A percentile compares a stretch with the other conserved stretches of the same genome.
Evolutionary conservation across 2,329 filamentous ascomycete species (phyloP).

Genomic region (Lasiodiplodia theobromae): DNA sequence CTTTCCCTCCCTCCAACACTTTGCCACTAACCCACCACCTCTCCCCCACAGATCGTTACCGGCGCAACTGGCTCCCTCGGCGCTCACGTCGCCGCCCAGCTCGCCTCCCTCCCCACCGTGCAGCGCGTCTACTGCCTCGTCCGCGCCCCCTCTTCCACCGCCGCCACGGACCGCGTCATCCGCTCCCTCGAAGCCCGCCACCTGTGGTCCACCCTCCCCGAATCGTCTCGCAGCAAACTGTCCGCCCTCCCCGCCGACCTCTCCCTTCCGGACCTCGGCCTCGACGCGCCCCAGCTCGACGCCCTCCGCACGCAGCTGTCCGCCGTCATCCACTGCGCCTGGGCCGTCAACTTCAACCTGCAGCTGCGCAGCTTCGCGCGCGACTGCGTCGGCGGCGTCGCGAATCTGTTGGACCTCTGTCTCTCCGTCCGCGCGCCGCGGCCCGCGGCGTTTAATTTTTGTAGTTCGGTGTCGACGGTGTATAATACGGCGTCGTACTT

Average conservation of each 20-base stretch:
- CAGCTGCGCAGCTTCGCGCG: conserved; percentile 57
- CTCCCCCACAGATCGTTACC: conserved; percentile 53
- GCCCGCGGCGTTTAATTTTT: conserved; percentile 54
- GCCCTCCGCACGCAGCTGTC: conserved; percentile 42
- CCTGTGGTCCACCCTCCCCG: conserved; percentile 39
- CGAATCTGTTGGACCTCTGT: conserved; percentile 53
- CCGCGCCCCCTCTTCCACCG: conserved; percentile 51
- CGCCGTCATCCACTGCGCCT: conserved; percentile 59
- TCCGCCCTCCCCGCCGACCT: conserved; percentile 51
- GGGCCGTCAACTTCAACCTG: conserved; percentile 66
- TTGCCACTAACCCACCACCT: conserved; percentile 39
- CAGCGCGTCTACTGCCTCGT: conserved; percentile 60
- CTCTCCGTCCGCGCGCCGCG: conserved; percentile 42
- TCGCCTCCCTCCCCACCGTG: conserved; percentile 40
- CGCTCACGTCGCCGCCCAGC: conserved; percentile 60
- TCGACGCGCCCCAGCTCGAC: conserved; percentile 38
- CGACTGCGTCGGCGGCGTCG: conserved; percentile 54
- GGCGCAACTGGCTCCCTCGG: conserved; percentile 72
- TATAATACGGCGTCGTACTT: not conserved
- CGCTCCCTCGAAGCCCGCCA: conserved; percentile 46
- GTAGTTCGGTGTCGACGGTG: conserved; percentile 52
- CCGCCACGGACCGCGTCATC: conserved; percentile 45
- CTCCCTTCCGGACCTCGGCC: conserved; percentile 49
- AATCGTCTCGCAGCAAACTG: conserved; percentile 41
- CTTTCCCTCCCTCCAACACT: conserved; percentile 32